Base-by-base conservation (phyloP, 2,329 filamentous ascomycete species). In the Dothistroma pini region DNA sequence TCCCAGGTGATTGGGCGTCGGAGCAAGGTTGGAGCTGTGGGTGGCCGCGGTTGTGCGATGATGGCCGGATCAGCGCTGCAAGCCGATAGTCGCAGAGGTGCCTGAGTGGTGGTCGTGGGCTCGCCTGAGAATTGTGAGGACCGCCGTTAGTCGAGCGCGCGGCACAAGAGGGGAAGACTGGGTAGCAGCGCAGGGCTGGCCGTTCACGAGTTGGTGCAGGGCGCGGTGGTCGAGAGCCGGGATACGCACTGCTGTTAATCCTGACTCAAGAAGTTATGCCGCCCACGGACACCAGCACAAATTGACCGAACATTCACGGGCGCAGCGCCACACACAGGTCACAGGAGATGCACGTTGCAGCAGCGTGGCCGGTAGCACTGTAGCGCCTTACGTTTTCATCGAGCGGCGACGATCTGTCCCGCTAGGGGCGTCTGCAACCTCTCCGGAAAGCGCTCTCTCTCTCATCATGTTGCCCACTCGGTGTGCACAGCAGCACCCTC, bases 341-440 rank as follows among this genome's bases (percentile, higher is more conserved):
- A 35, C 51, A 34, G 4, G 51, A 54, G 38, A 25, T 51, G 48
- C 52, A 54, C 52, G 52, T 54, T 54, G 32, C 32, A 54, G 52
- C 52, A 54, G 52, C 52, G 52, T 54, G 52, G 52, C 5, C 49
- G 22, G 21, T 51, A 32, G 49, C 49, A 51, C 22, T 2, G n/a
- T 25, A 49, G n/a, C 47, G 14, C n/a, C 47, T 21, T 10, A 19
- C n/a, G 22, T 51, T 51, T 51, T n/a, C 49, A 51, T 32, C 49
- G 41, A 44, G 41, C 41, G 41, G 16, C 41, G 16, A 44, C 14
- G 41, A 19, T 44, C 38, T 16, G 12, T n/a, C 2, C 16, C 12
- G 14, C 41, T 44, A 19, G 16, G 41, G 16, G 9, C 41, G 41
- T 44, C 41, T 44, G 41, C 41, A 44, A 44, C 41, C 16, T 44